Base-by-base conservation (phyloP, 176 grass and related monocot genomes). In the Tillandsia leiboldiana region DNA sequence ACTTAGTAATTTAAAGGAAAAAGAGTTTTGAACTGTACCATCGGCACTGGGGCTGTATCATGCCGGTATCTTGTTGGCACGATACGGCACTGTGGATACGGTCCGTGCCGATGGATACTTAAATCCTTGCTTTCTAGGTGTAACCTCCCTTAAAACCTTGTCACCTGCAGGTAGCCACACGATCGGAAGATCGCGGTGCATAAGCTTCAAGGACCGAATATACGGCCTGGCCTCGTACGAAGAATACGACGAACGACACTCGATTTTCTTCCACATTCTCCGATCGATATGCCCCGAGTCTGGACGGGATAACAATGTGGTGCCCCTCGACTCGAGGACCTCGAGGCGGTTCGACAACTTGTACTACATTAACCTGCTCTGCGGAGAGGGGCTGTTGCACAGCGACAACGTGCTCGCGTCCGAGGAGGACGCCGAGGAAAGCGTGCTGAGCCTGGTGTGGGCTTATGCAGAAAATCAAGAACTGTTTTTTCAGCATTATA, bases 111-210 rank as follows among this genome's bases (percentile, higher is more conserved):
- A n/a, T n/a, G n/a, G n/a, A n/a, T n/a, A n/a, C n/a, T n/a, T n/a
- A n/a, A n/a, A n/a, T n/a, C n/a, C n/a, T n/a, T n/a, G n/a, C 24
- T 24, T 24, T 24, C 1, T 24, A 24, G 24, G 24, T 42, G 33
- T 47, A 14, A 12, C 24, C 9, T 70, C 53, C 20, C 10, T 51
- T 0, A 10, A 10, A 64, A 17, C 29, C 73, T 48, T 54, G 22
- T 68, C 49, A 15, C 33, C 33, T 72, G 42, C 49, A 86, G 83
- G 83, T 51, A 76, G 72, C 51, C 83, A 86, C 49, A 81, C 78
- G 15, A 86, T 86, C 42, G 83, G 83, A 29, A 86, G 83, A 62
- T 81, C 78, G 64, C 63, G 83, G 17, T 86, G 83, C 63, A 48
- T 72, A 33, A 81, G 78, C 69, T 86, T 86, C 78, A 86, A 78